Evolutionary conservation across 306 rosid species (phyloP).

Genomic region (Quercus mongolica): DNA sequence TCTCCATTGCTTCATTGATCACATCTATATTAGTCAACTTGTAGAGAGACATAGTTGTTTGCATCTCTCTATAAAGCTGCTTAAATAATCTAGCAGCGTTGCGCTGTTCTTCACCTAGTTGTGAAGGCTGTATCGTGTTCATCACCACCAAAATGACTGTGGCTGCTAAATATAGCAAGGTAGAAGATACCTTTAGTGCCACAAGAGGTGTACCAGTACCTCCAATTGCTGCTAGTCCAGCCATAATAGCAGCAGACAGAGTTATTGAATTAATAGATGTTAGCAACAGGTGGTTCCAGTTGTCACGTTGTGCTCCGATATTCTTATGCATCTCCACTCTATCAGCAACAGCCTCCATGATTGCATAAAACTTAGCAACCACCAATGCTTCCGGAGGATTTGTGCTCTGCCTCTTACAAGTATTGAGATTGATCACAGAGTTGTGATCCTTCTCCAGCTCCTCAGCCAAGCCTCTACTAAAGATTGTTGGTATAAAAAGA

Average conservation of each 20-base stretch:
- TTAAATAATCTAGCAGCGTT: slow-evolving; percentile 65
- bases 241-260: slow-evolving; percentile 71
- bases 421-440: neutral
- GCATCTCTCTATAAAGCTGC: slow-evolving; percentile 55
- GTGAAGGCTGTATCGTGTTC: slow-evolving; percentile 87
- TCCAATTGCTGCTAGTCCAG: slow-evolving; percentile 45
- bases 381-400: slow-evolving; percentile 15
- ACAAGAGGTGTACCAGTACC: slow-evolving; percentile 23
- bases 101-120: slow-evolving; percentile 75
- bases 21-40: slow-evolving; percentile 24
- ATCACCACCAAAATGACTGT: slow-evolving; percentile 52
- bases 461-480: slow-evolving; percentile 27
- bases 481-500: slow-evolving; percentile 30
- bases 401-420: neutral
- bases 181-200: slow-evolving; percentile 66
- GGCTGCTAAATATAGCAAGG: slow-evolving; percentile 56
- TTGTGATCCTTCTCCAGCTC: slow-evolving; percentile 12
- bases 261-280: slow-evolving; percentile 58
- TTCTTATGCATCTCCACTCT: slow-evolving; percentile 79
- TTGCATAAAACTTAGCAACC: slow-evolving; percentile 41
- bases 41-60: slow-evolving; percentile 33
- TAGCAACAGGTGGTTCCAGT: slow-evolving; percentile 66
- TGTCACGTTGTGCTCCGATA: slow-evolving; percentile 71
- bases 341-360: slow-evolving; percentile 58
- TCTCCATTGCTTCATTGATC: slow-evolving; percentile 49